A percentile compares a stretch with the other conserved stretches of the same genome.
These are phyloP conservation scores for Fusarium robinianum DNA, from an alignment of 2,329 filamentous ascomycete species.

Conservation along the genomic window DNA sequence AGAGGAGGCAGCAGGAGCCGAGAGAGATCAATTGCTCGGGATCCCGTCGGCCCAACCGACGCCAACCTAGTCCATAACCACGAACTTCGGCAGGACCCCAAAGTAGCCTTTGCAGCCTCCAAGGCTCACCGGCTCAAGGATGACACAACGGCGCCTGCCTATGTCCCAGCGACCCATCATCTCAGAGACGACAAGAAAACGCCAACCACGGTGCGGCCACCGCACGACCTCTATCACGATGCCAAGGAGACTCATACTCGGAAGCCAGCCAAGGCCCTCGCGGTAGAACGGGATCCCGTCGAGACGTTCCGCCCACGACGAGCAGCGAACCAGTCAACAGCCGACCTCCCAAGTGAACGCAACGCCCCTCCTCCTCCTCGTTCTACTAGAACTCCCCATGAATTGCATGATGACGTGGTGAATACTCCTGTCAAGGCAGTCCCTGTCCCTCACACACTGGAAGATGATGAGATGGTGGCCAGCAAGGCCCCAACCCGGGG, in stretches of 20 bases:
- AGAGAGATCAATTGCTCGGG: constrained; percentile 22
- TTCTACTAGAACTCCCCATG: constrained; percentile 15
- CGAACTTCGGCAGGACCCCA: constrained; percentile 16
- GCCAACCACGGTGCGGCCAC: constrained; percentile 13
- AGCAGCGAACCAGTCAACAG: constrained; percentile 9
- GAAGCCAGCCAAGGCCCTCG: constrained; percentile 6
- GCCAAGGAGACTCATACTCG: not conserved
- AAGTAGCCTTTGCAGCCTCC: not conserved
- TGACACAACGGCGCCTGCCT: constrained; percentile 9
- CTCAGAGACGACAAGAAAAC: constrained; percentile 21
- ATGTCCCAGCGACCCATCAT: constrained; percentile 21
- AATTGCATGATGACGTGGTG: constrained; percentile 18
- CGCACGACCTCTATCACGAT: constrained; percentile 21
- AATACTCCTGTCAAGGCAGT: constrained; percentile 1
- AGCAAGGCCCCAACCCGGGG: constrained; percentile 4
- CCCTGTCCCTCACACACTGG: constrained; percentile 20
- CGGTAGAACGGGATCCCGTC: constrained; percentile 15
- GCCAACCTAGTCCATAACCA: constrained; percentile 14
- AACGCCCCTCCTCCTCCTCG: constrained; percentile 7
- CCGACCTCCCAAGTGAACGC: constrained; percentile 23
- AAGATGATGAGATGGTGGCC: constrained; percentile 15
- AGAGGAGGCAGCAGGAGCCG: constrained; percentile 7
- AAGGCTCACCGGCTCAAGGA: constrained; percentile 12
- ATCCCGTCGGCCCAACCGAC: constrained; percentile 14
- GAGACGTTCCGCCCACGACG: constrained; percentile 10